phyloP scores from a whole-genome alignment of 371 early-diverging fungal species.

The Actinomucor elegans region DNA sequence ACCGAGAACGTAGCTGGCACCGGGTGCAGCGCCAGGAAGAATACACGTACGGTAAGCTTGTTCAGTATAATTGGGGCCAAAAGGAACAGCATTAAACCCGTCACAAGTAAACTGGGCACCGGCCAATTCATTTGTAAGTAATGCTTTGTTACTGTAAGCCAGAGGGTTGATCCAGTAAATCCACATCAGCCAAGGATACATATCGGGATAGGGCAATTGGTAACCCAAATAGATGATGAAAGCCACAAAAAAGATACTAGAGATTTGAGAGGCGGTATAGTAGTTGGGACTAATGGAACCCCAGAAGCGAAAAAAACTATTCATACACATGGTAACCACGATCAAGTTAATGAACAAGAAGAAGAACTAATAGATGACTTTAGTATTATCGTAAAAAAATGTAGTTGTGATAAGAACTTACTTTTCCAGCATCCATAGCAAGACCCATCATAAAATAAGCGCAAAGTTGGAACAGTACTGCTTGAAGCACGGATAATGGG shows the following conservation, averaged over 20 bases:
- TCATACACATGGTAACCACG: conserved; percentile 51
- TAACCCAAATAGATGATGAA: conserved; percentile 63
- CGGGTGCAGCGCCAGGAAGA: conserved; percentile 50
- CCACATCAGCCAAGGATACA: conserved; percentile 75
- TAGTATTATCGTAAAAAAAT: too few species aligned
- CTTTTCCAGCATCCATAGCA: conserved; percentile 48
- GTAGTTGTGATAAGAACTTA: conserved; percentile 3
- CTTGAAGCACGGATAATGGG: conserved; percentile 44
- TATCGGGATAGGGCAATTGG: conserved; percentile 53
- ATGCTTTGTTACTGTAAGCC: conserved; percentile 61
- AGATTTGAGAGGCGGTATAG: conserved; percentile 52
- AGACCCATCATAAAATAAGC: conserved; percentile 30
- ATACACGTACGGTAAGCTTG: conserved; percentile 55
- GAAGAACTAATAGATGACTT: conserved; percentile 29
- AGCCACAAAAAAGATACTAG: conserved; percentile 58
- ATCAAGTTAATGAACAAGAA: conserved; percentile 49
- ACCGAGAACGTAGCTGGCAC: conserved; percentile 46
- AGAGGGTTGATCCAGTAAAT: conserved; percentile 69
- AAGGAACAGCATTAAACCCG: conserved; percentile 43
- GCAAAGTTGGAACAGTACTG: background rate
- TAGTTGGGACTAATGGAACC: conserved; percentile 54
- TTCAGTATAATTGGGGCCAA: conserved; percentile 43
- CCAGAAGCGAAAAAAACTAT: conserved; percentile 39
- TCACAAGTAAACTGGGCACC: conserved; percentile 38
- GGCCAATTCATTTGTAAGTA: conserved; percentile 70